phyloP scores from a whole-genome alignment of 495 filamentous ascomycete species.

The Aspergillus wentii region DNA sequence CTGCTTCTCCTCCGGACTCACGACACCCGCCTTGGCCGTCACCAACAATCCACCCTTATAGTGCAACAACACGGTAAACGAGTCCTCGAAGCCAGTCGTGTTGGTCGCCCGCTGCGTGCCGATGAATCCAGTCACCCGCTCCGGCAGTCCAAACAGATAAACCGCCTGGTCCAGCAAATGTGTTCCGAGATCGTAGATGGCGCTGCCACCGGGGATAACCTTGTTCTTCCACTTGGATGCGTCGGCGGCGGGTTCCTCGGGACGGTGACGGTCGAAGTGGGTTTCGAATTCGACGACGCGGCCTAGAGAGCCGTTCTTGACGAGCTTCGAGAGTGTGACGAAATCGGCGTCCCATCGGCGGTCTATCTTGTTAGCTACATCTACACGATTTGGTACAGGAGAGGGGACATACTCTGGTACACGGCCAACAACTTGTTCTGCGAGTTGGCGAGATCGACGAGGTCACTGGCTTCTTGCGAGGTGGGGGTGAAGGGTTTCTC shows the following conservation, averaged over 20 bases:
- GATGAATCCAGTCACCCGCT: conserved; percentile 62
- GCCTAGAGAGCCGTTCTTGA: conserved; percentile 52
- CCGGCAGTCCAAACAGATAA: conserved; percentile 71
- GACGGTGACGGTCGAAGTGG: conserved; percentile 78
- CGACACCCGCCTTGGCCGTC: conserved; percentile 64
- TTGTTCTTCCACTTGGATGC: conserved; percentile 67
- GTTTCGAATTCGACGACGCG: conserved; percentile 75
- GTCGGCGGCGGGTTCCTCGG: conserved; percentile 42
- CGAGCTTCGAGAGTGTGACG: conserved; percentile 62
- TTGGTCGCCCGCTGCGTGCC: conserved; percentile 58
- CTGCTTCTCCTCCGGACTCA: conserved; percentile 67
- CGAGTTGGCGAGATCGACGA: conserved; percentile 60
- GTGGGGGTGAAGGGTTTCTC: conserved; percentile 89
- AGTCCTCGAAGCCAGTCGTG: conserved; percentile 59
- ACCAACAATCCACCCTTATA: conserved; percentile 58
- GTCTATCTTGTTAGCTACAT: conserved; percentile 37
- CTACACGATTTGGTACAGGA: not conserved
- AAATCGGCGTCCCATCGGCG: conserved; percentile 85
- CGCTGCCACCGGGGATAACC: conserved; percentile 62
- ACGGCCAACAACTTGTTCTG: conserved; percentile 64
- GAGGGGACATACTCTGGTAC: conserved; percentile 63
- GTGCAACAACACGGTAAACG: conserved; percentile 62
- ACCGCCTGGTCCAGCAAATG: conserved; percentile 82
- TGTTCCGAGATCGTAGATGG: conserved; percentile 77
- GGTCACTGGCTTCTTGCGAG: conserved; percentile 61